Base-by-base conservation (phyloP, 805 yeast genomes). In the Blastobotrys peoriensis region DNA sequence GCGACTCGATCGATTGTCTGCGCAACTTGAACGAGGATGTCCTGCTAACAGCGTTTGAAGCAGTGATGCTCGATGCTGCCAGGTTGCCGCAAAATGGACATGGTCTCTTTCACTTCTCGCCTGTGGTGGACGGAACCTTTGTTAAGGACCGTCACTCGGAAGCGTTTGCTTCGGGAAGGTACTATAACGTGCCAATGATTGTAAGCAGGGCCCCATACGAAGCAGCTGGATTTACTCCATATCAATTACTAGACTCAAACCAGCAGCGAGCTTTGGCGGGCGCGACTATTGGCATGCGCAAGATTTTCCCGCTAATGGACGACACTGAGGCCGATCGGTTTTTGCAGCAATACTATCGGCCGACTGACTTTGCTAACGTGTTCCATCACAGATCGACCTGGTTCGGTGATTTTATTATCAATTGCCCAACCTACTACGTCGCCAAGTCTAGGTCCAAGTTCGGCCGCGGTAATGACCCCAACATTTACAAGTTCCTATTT, bases 121-220 rank as follows among this genome's bases (percentile, higher is more conserved):
- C 53, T 2, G 49, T 48, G 2, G 28, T 50, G 3, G 53, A 50
- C 28, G 53, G 51, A 9, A 13, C 13, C 20, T 48, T 50, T 21
- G 43, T 45, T 16, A 39, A 34, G 25, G 33, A 30, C 5, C 27
- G 19, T 3, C 42, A 41, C 8, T 19, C 39, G 16, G 40, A 45
- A 36, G 36, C 47, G 3, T 50, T 45, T 25, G 17, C 16, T 19
- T 5, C 17, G 22, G 53, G 53, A 22, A 30, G n/a, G n/a, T 48
- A 19, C 37, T 39, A 28, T 15, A 20, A 38, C n/a, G 47, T 50
- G 23, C 51, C 51, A 2, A 9, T 47, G 20, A 38, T 50, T 18
- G 37, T 45, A n/a, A 38, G 21, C 13, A 41, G 38, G 2, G 23
- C 43, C 20, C 21, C 20, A 6, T 17, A 45, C 33, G 53, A 50